phyloP scores from a whole-genome alignment of 2,329 filamentous ascomycete genomes.

The Colletotrichum gigasporum region DNA sequence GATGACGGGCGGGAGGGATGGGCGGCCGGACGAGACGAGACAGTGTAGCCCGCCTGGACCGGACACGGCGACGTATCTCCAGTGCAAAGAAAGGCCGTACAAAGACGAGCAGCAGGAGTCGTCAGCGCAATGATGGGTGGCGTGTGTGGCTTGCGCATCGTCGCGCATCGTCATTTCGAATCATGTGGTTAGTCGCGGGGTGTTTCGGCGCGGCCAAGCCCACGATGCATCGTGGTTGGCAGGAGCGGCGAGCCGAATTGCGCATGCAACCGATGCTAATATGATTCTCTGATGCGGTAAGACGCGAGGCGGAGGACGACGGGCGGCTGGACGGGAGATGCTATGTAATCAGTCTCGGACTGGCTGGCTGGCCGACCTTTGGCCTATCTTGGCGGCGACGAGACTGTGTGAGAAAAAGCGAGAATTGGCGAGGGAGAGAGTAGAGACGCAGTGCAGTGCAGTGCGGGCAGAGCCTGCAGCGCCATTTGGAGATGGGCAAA shows the following conservation, averaged over 20 bases:
- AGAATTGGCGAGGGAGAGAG: background rate
- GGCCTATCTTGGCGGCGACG: too few relatives aligned
- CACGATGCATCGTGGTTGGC: constrained; percentile 5
- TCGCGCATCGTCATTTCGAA: constrained; percentile 15
- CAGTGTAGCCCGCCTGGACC: background rate
- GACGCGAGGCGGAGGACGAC: constrained; percentile 5
- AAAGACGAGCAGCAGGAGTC: background rate
- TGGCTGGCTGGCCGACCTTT: too few relatives aligned
- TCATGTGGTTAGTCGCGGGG: constrained; percentile 13
- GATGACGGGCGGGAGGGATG: background rate
- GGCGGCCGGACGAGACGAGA: background rate
- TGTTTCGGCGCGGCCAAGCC: background rate
- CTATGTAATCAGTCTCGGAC: too few relatives aligned
- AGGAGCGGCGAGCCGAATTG: background rate
- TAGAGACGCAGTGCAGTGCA: too few relatives aligned
- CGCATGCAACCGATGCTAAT: background rate
- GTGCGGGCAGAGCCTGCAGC: too few relatives aligned
- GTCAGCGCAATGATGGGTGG: constrained; percentile 10
- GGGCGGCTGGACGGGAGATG: background rate
- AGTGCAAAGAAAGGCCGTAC: background rate
- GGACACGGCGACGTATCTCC: background rate
- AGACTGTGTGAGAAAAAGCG: background rate
- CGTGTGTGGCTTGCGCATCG: constrained; percentile 28
- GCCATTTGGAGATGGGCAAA: background rate
- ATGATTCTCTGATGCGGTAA: constrained; percentile 1